phyloP scores from a whole-genome alignment of 1,139 yeast species.

The Protomyces inouyei region DNA sequence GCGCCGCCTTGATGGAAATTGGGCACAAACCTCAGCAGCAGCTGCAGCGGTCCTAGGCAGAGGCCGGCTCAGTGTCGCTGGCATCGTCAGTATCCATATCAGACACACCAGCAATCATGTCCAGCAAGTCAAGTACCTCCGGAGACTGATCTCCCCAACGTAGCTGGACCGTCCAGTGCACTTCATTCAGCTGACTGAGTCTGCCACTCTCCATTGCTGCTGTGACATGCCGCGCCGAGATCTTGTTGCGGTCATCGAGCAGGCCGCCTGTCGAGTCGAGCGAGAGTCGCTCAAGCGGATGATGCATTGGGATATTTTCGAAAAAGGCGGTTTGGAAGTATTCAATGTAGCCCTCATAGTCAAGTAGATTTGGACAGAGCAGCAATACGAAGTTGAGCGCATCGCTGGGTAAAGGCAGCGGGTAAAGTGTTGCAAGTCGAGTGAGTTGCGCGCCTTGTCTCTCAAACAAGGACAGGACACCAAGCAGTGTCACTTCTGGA shows the following conservation, averaged over 20 bases:
- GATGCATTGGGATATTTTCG: slow-evolving; percentile 38
- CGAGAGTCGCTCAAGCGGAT: slow-evolving; percentile 62
- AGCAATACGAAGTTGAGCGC: slow-evolving; percentile 69
- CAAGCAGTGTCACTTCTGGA: slow-evolving; percentile 58
- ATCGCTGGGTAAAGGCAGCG: slow-evolving; percentile 74
- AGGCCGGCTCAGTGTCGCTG: background rate
- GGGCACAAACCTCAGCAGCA: too few relatives aligned
- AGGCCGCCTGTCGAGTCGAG: slow-evolving; percentile 83
- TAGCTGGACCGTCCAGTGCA: slow-evolving; percentile 66
- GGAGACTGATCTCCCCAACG: slow-evolving; percentile 85
- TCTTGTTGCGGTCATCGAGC: slow-evolving; percentile 49
- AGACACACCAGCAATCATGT: background rate
- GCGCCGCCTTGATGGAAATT: too few relatives aligned
- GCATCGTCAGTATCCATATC: background rate
- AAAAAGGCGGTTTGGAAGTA: slow-evolving; percentile 55
- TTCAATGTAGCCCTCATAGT: slow-evolving; percentile 70
- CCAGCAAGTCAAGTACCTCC: slow-evolving; percentile 50
- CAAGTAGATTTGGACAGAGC: slow-evolving; percentile 65
- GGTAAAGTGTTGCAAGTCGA: slow-evolving; percentile 66
- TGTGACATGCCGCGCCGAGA: slow-evolving; percentile 76
- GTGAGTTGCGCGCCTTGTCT: slow-evolving; percentile 62
- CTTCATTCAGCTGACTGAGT: slow-evolving; percentile 58
- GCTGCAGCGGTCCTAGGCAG: too few relatives aligned
- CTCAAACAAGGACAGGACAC: slow-evolving; percentile 55
- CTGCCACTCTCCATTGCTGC: slow-evolving; percentile 76